phyloP scores from a whole-genome alignment of 2,329 filamentous ascomycete species.

The Cladobotryum mycophilum region DNA sequence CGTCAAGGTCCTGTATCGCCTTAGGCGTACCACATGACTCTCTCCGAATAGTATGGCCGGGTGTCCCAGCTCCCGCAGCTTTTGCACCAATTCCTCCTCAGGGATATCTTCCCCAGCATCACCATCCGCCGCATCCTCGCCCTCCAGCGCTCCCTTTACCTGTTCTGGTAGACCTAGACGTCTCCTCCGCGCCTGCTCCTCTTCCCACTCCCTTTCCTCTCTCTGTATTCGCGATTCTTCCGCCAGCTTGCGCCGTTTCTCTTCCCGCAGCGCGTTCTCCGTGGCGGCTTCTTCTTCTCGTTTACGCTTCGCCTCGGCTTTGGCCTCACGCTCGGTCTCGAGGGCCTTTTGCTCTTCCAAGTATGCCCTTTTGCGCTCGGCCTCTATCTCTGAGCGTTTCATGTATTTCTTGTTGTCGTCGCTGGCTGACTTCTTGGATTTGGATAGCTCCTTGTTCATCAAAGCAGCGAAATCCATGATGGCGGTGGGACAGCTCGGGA shows the following conservation, averaged over 20 bases:
- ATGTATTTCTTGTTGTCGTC: constrained; percentile 64
- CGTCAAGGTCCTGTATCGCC: constrained; percentile 62
- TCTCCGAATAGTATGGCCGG: constrained; percentile 79
- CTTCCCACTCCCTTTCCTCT: constrained; percentile 66
- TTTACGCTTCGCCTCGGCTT: constrained; percentile 73
- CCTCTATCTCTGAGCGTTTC: constrained; percentile 80
- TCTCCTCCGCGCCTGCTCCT: constrained; percentile 67
- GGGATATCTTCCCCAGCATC: constrained; percentile 57
- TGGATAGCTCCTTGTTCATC: constrained; percentile 89
- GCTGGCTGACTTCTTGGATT: constrained; percentile 54
- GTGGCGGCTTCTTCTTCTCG: constrained; percentile 77
- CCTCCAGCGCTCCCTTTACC: constrained; percentile 30
- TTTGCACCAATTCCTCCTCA: constrained; percentile 62
- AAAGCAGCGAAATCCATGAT: constrained; percentile 92
- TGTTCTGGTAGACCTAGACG: constrained; percentile 75
- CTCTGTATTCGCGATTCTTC: constrained; percentile 67
- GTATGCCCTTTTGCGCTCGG: constrained; percentile 73
- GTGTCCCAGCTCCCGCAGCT: constrained; percentile 65
- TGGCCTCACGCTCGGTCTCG: constrained; percentile 64
- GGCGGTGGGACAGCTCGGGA: constrained; percentile 1
- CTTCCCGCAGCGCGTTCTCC: constrained; percentile 63
- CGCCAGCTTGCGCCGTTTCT: constrained; percentile 74
- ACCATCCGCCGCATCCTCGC: constrained; percentile 37
- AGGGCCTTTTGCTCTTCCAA: constrained; percentile 70
- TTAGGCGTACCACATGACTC: constrained; percentile 59